A percentile compares a stretch with the other conserved stretches of the same genome.
These are phyloP conservation scores for Botryotinia globosa DNA, from an alignment of 2,329 filamentous ascomycete genomes.

Conservation along the genomic window DNA sequence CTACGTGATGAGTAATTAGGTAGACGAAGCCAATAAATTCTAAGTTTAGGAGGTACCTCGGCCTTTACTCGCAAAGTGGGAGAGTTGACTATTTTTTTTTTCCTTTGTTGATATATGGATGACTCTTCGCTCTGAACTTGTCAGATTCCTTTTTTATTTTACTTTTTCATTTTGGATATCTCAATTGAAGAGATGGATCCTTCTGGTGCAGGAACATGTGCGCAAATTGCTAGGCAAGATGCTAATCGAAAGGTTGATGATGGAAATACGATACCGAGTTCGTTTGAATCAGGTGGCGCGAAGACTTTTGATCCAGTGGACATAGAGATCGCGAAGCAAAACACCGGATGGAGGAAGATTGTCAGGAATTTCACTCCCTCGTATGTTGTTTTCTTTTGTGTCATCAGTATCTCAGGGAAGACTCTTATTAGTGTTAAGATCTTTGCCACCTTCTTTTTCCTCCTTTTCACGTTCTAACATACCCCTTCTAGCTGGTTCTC, in stretches of 20 bases:
- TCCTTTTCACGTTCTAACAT: neutral
- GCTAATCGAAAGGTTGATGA: neutral
- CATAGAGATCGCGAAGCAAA: neutral
- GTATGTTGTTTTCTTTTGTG: constrained; percentile 39
- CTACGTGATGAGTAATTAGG: neutral
- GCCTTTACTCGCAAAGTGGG: neutral
- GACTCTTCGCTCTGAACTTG: neutral
- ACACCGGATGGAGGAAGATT: constrained; percentile 38
- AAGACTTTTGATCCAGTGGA: neutral
- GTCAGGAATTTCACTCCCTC: constrained; percentile 55
- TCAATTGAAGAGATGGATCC: neutral
- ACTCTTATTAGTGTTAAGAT: neutral
- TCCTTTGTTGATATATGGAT: neutral
- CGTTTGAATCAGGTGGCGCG: neutral
- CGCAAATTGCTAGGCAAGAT: constrained; percentile 2
- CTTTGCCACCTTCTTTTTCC: neutral
- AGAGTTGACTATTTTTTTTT: neutral
- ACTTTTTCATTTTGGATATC: too few species aligned
- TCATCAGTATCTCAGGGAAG: neutral
- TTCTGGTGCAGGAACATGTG: constrained; percentile 3
- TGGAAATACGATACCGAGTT: neutral
- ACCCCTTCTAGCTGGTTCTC: constrained; percentile 51
- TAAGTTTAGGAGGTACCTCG: neutral
- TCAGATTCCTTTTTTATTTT: neutral
- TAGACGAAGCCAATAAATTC: neutral